Evolutionary conservation across 768 basidiomycete species (phyloP), one percentile per base, ranked within the genome.

Genomic region (Sporobolomyces phaffii): DNA sequence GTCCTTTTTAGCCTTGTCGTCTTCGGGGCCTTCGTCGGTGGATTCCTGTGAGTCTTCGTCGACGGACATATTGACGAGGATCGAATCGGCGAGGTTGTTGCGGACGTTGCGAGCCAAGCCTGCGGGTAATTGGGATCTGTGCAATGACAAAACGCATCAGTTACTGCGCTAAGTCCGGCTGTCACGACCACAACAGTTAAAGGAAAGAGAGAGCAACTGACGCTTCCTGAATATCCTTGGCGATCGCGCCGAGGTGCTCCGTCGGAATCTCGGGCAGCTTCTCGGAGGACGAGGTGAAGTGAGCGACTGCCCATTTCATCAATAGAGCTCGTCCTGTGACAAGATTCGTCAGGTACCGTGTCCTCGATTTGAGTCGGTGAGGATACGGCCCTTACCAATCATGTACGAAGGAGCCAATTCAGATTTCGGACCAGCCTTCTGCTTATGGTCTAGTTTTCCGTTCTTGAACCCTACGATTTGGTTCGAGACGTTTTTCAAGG

Each of bases 151-250:
- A 24, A 28, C 5, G 20, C n/a, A n/a, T 59, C 45, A 45, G 45
- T n/a, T 14, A 47, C 29, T 0, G 20, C 1, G 38, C 26, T 8
- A n/a, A n/a, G n/a, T 14, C 26, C 5, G 20, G 2, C n/a, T 20
- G 6, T n/a, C 6, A 18, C 10, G 2, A 29, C 1, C 41, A 51
- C 33, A 15, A n/a, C 28, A 14, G 2, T 33, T 31, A 33, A n/a
- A 18, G 15, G 22, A 43, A 44, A 18, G 34, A 22, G 26, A 31
- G 34, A 44, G 47, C 15, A 43, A 72, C 80, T 59, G 54, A 90
- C 91, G 90, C 91, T 79, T 94, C 91, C 70, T 91, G 88, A 1
- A 84, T 84, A 44, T 91, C 78, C 77, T 91, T 91, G 8, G 85
- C 90, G 72, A 94, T 83, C 29, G 93, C 78, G 1, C 89, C 84